phyloP scores from a whole-genome alignment of 345 rosid species.

The Balakata baccata region DNA sequence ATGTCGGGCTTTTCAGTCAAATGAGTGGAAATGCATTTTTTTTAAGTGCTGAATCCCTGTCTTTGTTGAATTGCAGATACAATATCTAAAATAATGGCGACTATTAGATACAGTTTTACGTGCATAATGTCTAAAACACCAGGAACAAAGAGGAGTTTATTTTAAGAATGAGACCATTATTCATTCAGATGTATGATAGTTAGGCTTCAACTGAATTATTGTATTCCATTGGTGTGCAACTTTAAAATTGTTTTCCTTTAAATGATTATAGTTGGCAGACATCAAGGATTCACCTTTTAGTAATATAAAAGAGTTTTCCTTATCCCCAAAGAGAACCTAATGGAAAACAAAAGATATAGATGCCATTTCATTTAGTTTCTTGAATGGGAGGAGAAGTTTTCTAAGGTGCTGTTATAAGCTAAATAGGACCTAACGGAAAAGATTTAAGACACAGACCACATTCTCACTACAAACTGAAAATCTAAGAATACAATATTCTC shows the following conservation, averaged over 20 bases:
- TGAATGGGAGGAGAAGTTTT: neutral
- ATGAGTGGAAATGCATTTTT: slow-evolving; percentile 4
- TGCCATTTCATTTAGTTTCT: neutral
- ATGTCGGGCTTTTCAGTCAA: neutral
- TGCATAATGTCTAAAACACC: slow-evolving; percentile 3
- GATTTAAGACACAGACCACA: neutral
- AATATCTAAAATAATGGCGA: neutral
- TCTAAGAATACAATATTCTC: no score
- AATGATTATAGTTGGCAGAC: neutral
- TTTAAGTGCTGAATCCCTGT: neutral
- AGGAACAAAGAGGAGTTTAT: neutral
- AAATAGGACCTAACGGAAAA: neutral
- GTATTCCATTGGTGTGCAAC: neutral
- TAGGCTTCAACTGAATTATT: neutral
- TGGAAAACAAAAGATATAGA: neutral
- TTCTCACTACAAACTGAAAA: neutral
- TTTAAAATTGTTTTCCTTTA: neutral
- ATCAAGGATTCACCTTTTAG: neutral
- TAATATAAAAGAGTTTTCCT: neutral
- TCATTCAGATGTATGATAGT: neutral
- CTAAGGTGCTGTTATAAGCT: neutral
- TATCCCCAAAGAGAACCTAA: neutral
- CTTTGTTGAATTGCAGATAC: neutral
- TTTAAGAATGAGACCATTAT: neutral
- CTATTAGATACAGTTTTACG: neutral